phyloP scores from a whole-genome alignment of 148 eudicot species.

The Rhododendron kiyosumense region DNA sequence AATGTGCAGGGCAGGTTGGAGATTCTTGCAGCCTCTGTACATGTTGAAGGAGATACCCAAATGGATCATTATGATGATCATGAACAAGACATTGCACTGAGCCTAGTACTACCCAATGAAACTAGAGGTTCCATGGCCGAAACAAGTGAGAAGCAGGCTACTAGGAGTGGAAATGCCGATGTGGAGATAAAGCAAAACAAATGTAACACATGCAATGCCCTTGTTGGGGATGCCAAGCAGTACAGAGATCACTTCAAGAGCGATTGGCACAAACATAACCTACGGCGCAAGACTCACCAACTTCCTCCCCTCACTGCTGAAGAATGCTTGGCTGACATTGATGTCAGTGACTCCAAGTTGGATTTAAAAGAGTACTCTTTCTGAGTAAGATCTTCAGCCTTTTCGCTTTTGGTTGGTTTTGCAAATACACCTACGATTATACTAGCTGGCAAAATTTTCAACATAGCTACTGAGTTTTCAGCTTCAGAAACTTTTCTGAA shows the following conservation, averaged over 20 bases:
- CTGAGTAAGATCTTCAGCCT: constrained; percentile 17
- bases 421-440: not conserved
- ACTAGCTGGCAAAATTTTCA: not conserved
- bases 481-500: not conserved
- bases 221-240: constrained; percentile 77
- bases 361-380: constrained; percentile 80
- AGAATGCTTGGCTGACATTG: constrained; percentile 78
- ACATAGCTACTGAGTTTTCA: not conserved
- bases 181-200: constrained; percentile 64
- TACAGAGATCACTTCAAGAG: constrained; percentile 94
- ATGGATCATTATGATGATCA: constrained; percentile 60
- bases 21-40: constrained; percentile 82
- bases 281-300: constrained; percentile 70
- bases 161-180: constrained; percentile 24
- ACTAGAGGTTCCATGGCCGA: constrained; percentile 29
- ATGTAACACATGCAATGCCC: constrained; percentile 79
- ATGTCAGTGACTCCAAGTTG: constrained; percentile 48
- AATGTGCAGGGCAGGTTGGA: constrained; percentile 79
- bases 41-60: constrained; percentile 64
- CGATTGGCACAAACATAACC: constrained; percentile 95
- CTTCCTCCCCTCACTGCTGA: constrained; percentile 80
- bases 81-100: constrained; percentile 38
- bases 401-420: not conserved
- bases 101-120: constrained; percentile 23
- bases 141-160: constrained; percentile 56